Evolutionary conservation across 2,329 filamentous ascomycete genomes (phyloP), one percentile per base, ranked within the genome.

Genomic region (Leptographium procerum): DNA sequence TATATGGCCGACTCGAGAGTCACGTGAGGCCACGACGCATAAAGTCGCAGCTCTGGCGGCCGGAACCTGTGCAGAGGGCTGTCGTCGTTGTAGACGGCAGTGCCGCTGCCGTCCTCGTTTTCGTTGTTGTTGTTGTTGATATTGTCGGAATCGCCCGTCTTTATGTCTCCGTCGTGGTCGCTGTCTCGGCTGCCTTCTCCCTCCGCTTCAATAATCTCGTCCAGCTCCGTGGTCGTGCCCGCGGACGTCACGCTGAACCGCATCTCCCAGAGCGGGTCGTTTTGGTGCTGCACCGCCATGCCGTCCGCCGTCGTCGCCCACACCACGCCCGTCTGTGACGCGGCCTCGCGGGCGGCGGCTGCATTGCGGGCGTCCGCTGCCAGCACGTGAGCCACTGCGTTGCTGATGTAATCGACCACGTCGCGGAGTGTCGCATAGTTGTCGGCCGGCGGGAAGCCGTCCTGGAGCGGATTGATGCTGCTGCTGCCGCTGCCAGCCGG

Each of bases 401-500:
- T 72, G 58, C 71, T 68, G 10, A 82, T 63, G 65, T 81, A 81
- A 61, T 74, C 72, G 14, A 71, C 67, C 7, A 80, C 70, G 36
- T 77, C 75, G 11, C 64, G 61, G 19, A 77, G 67, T 61, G 72
- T 72, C 0, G 75, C 71, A 61, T 80, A 82, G 57, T 68, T 65
- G 55, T 73, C 72, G 0, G 77, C 77, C 0, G 76, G 71, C n/a
- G 63, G 61, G 61, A 75, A 80, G 19, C 69, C 61, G 5, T 61
- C 57, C 3, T 71, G 67, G 1, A 81, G 66, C 3, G 68, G 64
- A n/a, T n/a, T n/a, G n/a, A n/a, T n/a, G n/a, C n/a, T n/a, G n/a
- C n/a, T n/a, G n/a, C n/a, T n/a, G 59, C 70, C 71, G 1, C 59
- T 59, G 5, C 60, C 33, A 48, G 36, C 22, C 9, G 55, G 3